Base-by-base conservation (phyloP, 1,284 basidiomycete species). In the Leccinum subatratum region DNA sequence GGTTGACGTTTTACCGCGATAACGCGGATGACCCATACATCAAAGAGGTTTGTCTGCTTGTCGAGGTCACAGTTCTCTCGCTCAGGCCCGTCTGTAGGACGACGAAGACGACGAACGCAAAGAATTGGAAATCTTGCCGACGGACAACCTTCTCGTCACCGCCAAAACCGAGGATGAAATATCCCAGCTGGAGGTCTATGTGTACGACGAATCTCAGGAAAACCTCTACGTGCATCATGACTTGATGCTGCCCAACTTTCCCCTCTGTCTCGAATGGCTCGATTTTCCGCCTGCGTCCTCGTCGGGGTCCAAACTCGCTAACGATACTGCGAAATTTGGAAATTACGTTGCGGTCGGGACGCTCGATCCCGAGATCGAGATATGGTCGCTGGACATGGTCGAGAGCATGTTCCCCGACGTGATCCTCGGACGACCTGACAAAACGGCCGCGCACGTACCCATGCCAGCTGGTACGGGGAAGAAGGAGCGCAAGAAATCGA, bases 241-340 rank as follows among this genome's bases (percentile, higher is more conserved):
- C 78, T 86, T 98, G 74, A 94, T 99, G 89, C 87, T 99, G 18
- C 96, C 96, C 66, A 93, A 94, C 67, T 97, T 98, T 81, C 97
- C 97, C 4, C 90, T 99, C 67, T 98, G 96, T 74, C 90, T 99
- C 67, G 97, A 99, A 84, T 99, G 97, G 97, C 90, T 99, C 70
- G 94, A 99, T 79, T 98, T 95, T 77, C 85, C 90, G 12, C 93
- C 94, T 22, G 81, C 86, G 18, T 82, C 84, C 18, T 72, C 80
- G 5, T 72, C 79, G 14, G 71, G 78, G 8, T 59, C 66, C 16
- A 63, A 48, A 42, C 42, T 64, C 2, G 60, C 37, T 4, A 68
- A 70, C 1, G 66, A 63, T 1, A 71, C 78, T 25, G 74, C 78
- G 14, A 81, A 81, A 69, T 83, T 86, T 68, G 96, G 96, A 37